Evolutionary conservation across 768 basidiomycete genomes (phyloP).

Genomic region (Vararia minispora): DNA sequence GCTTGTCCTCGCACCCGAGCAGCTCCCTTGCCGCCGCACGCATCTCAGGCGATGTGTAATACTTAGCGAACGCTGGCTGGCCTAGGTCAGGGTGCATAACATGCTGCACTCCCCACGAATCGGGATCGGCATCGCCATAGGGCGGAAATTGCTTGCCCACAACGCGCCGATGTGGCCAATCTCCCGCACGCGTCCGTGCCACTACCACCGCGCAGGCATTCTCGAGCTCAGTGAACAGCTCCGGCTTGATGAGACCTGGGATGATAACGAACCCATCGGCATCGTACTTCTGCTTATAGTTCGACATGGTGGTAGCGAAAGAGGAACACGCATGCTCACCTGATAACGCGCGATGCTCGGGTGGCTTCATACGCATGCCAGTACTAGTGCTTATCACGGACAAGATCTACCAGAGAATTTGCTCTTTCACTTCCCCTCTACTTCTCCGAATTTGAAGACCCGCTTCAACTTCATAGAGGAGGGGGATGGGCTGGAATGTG

Average conservation of each 20-base stretch:
- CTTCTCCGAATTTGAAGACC: too few relatives aligned
- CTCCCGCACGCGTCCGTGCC: conserved; percentile 41
- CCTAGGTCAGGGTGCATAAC: conserved; percentile 67
- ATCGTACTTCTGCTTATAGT: conserved; percentile 48
- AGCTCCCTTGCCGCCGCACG: conserved; percentile 32
- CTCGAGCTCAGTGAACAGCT: conserved; percentile 28
- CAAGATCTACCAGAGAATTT: too few relatives aligned
- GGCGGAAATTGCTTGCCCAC: conserved; percentile 78
- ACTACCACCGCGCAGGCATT: conserved; percentile 42
- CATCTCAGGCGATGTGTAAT: conserved; percentile 53
- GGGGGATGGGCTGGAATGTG: too few relatives aligned
- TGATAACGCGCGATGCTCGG: too few relatives aligned
- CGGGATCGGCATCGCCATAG: conserved; percentile 42
- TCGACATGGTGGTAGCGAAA: too few relatives aligned
- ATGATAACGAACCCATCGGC: conserved; percentile 57
- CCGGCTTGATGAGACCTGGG: conserved; percentile 36
- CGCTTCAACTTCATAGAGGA: too few relatives aligned
- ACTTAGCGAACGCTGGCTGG: conserved; percentile 47
- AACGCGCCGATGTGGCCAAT: conserved; percentile 56
- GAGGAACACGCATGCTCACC: too few relatives aligned
- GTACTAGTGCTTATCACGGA: too few relatives aligned
- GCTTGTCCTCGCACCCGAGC: conserved; percentile 42
- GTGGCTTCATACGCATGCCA: too few relatives aligned
- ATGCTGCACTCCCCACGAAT: conserved; percentile 77
- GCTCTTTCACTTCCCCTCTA: too few relatives aligned